Base-by-base conservation (phyloP, 768 basidiomycete species). In the Trametes gibbosa region DNA sequence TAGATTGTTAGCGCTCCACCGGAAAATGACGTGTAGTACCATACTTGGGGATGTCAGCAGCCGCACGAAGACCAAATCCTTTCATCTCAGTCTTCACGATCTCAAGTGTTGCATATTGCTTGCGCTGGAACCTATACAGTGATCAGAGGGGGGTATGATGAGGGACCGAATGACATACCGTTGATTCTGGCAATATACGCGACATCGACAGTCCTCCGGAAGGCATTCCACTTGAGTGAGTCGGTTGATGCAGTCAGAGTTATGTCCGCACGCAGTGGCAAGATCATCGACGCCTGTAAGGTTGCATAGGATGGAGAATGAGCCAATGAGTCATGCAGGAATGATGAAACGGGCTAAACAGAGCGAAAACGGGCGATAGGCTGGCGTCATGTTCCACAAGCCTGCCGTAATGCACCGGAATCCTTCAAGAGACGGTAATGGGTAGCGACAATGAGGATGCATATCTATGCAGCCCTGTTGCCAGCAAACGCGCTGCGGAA, bases 151-250 rank as follows among this genome's bases (percentile, higher is more conserved):
- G 17, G 3, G 6, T 1, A 10, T 8, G 24, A 2, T 14, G 23
- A 48, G 48, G 16, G 56, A 25, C 39, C 51, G 32, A 37, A 14
- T 23, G 23, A 72, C 81, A 67, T 68, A 95, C 96, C 96, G 84
- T 75, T 98, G 96, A 70, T 99, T 99, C 70, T 86, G 88, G 72
- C 97, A 99, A 66, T 87, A 79, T 7, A 75, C 68, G 45, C 84
- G 78, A 76, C 92, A 94, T 39, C 89, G 84, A 76, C 97, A 99
- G 65, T 98, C 95, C 39, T 82, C 88, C 14, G 84, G 76, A n/a
- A 95, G 74, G 74, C 97, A 99, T 74, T 99, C 97, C 13, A 98
- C 93, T 73, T 96, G 95, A 24, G 97, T 95, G 61, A 98, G 83
- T 58, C 95, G 82, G 74, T 98, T 99, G 76, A 99, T 98, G 72